phyloP scores from a whole-genome alignment of 2,329 filamentous ascomycete genomes.

The Orbilia quercus region DNA sequence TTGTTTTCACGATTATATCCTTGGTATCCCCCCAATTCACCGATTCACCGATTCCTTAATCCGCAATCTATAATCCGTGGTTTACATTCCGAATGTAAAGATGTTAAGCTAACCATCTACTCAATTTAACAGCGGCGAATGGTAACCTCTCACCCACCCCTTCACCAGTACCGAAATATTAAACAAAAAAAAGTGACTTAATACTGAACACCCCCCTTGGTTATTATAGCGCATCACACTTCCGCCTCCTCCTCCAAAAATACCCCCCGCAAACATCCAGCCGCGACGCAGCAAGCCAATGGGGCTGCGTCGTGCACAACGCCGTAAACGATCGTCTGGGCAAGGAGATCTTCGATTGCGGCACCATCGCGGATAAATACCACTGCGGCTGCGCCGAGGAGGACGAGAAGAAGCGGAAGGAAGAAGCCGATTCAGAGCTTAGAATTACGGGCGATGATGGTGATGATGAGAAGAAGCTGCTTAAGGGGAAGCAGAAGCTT shows the following conservation, averaged over 20 bases:
- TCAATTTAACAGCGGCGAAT: constrained; percentile 68
- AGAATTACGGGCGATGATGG: constrained; percentile 53
- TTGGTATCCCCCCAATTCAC: constrained; percentile 63
- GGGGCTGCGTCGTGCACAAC: constrained; percentile 77
- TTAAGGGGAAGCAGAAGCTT: constrained; percentile 43
- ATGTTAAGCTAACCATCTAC: too few species aligned
- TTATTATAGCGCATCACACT: constrained; percentile 72
- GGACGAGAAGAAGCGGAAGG: constrained; percentile 65
- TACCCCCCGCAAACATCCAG: constrained; percentile 75
- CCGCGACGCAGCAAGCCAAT: constrained; percentile 73
- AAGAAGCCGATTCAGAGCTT: constrained; percentile 61
- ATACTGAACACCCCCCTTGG: too few species aligned
- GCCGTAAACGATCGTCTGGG: constrained; percentile 73
- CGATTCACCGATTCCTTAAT: background rate
- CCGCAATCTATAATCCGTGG: background rate
- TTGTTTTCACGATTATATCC: constrained; percentile 77
- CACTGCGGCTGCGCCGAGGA: constrained; percentile 78
- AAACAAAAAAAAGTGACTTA: too few species aligned
- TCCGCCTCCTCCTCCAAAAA: constrained; percentile 71
- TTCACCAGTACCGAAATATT: constrained; percentile 2
- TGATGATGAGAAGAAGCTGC: constrained; percentile 8
- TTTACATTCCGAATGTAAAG: too few species aligned
- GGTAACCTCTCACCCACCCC: too few species aligned
- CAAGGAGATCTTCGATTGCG: constrained; percentile 74
- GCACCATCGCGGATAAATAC: constrained; percentile 76